Base-by-base conservation (phyloP, 805 yeast genomes). In the Saturnispora sanitii region DNA sequence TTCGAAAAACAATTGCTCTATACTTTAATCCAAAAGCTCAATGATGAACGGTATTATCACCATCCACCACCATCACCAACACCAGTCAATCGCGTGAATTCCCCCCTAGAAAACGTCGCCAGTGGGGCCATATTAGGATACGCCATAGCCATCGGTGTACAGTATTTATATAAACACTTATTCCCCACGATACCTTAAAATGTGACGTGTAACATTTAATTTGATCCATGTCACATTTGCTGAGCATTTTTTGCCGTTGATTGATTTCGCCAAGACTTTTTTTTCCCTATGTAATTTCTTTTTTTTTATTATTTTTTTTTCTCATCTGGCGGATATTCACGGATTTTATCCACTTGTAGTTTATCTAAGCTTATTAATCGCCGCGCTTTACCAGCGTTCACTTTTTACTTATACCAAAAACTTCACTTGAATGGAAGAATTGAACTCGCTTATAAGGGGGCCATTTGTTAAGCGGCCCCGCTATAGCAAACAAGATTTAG, bases 401-500 rank as follows among this genome's bases (percentile, higher is more conserved):
- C 27, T 25, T 12, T 12, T 25, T 25, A 8, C 27, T 25, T 8
- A 25, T 25, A 8, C 11, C 12, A 8, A 25, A 8, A 8, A 25
- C 31, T 30, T 16, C 21, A 17, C 20, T 30, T 4, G 7, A 22
- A 38, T 38, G 41, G 38, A 33, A 6, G 42, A 39, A 20, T 5
- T 39, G 6, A 41, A 31, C 13, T 29, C 23, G 1, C 16, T 47
- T 9, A 44, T 43, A n/a, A 23, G 42, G 2, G 41, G 32, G 6
- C 26, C 32, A 4, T 40, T 40, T 19, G 40, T 21, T 1, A 38
- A 33, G 16, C 15, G 29, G 6, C 25, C 12, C 15, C 16, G 20
- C 6, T 49, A 46, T 35, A 20, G 47, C 2, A 35, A 45, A 12
- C 46, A 48, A 12, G 52, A 49, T 21, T 29, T 48, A 5, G 53